Evolutionary conservation across 345 rosid species (phyloP).

Genomic region (Camelina laxa): DNA sequence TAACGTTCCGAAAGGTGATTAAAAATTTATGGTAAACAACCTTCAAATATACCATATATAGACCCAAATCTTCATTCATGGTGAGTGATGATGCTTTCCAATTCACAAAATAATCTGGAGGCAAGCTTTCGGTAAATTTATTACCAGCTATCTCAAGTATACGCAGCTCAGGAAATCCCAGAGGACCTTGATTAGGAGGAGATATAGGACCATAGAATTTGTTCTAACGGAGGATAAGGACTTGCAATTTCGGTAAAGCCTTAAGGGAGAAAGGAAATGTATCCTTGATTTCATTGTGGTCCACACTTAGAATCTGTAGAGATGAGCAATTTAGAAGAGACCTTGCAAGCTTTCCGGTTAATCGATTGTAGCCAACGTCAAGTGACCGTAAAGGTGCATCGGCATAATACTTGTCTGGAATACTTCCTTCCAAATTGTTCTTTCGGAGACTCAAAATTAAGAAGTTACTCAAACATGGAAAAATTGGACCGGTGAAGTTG

Average conservation of each 20-base stretch:
- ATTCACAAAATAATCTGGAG: background rate
- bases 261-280: background rate
- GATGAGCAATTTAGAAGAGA: background rate
- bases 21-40: fast-evolving
- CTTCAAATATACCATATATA: background rate
- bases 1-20: background rate
- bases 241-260: background rate
- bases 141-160: background rate
- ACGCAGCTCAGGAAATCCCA: background rate
- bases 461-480: background rate
- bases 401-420: background rate
- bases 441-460: background rate
- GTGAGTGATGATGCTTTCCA: background rate
- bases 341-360: background rate
- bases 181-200: background rate
- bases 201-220: background rate
- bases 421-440: background rate
- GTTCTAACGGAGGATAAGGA: background rate
- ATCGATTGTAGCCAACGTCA: background rate
- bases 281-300: background rate
- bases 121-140: background rate
- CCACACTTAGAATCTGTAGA: background rate
- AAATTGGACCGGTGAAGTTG: background rate
- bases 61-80: background rate
- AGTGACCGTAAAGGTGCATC: background rate